A percentile compares a stretch with the other conserved stretches of the same genome.
These are phyloP conservation scores for Austroboletus festivus DNA, from an alignment of 768 basidiomycete species.

Conservation along the genomic window DNA sequence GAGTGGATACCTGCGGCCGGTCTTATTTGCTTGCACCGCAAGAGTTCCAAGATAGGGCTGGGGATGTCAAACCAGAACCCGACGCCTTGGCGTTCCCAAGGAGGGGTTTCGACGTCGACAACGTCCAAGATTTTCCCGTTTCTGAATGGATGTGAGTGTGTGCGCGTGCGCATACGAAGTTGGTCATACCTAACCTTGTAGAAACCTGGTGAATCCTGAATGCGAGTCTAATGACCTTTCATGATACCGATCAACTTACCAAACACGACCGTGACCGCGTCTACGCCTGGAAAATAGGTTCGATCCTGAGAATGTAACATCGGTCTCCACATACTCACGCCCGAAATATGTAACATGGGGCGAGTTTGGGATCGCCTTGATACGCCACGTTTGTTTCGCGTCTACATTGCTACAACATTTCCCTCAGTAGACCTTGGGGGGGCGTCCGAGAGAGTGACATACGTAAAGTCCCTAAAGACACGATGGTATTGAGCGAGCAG, in stretches of 20 bases:
- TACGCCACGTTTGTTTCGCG: slow-evolving; percentile 71
- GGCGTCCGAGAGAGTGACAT: slow-evolving; percentile 30
- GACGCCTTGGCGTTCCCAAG: slow-evolving; percentile 69
- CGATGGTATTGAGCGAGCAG: background rate
- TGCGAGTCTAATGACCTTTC: background rate
- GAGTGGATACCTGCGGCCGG: slow-evolving; percentile 82
- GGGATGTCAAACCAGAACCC: slow-evolving; percentile 84
- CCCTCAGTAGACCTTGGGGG: background rate
- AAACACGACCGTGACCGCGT: slow-evolving; percentile 67
- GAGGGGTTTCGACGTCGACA: slow-evolving; percentile 73
- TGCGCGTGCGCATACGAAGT: background rate
- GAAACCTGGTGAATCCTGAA: slow-evolving; percentile 49
- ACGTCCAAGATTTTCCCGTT: slow-evolving; percentile 66
- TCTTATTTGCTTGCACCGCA: slow-evolving; percentile 54
- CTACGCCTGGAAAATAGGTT: slow-evolving; percentile 43
- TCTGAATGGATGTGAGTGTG: slow-evolving; percentile 33
- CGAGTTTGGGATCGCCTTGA: slow-evolving; percentile 59
- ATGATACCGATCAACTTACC: slow-evolving; percentile 42
- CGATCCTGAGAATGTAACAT: background rate
- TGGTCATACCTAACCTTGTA: slow-evolving; percentile 66
- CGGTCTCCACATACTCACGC: slow-evolving; percentile 40
- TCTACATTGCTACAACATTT: slow-evolving; percentile 59
- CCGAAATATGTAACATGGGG: slow-evolving; percentile 66
- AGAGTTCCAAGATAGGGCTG: slow-evolving; percentile 44
- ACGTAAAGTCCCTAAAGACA: slow-evolving; percentile 68